Base-by-base conservation (phyloP, 129 eudicot genomes). In the Oenanthe sinensis region DNA sequence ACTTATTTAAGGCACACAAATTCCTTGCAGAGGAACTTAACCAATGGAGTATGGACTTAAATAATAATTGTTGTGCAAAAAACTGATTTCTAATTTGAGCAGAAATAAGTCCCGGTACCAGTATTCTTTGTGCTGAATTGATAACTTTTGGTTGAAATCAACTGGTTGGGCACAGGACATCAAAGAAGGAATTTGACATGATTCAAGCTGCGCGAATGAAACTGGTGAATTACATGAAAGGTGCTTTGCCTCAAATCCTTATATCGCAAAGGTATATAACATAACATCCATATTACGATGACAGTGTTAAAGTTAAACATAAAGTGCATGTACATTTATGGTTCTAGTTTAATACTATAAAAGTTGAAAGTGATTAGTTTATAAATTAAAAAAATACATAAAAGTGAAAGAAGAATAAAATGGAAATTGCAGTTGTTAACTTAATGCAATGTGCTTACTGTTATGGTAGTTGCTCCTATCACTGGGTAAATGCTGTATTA, bases 291-390 rank as follows among this genome's bases (percentile, higher is more conserved):
- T 39, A 6, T 70, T 37, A 39, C 13, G 3, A 69, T 69, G 43
- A 67, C 46, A 33, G 45, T 69, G 74, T 37, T 70, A 19, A 70
- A 37, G 24, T 70, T 39, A 70, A 70, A 70, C 28, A 70, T 63
- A 17, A 70, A 5, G 0, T 33, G 10, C 17, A 19, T 33, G 20
- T 17, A 36, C 17, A 15, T 15, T 15, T 39, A 70, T 68, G 20
- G n/a, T 69, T 69, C 20, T 10, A 19, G 6, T 63, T 26, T 8
- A 42, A 70, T 70, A 70, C 74, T 70, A 33, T 40, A 47, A 70
- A 63, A 26, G 40, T 36, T 67, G 17, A 30, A 54, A 54, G 63
- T 22, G 10, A 19, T 54, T 1, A 6, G 7, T 19, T 54, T 1
- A 19, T 54, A 20, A 19, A 54, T 54, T 6, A 54, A 11, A 19